Conservation (phyloP, 805 yeast genomes). For the Zygosaccharomyces bailii region DNA sequence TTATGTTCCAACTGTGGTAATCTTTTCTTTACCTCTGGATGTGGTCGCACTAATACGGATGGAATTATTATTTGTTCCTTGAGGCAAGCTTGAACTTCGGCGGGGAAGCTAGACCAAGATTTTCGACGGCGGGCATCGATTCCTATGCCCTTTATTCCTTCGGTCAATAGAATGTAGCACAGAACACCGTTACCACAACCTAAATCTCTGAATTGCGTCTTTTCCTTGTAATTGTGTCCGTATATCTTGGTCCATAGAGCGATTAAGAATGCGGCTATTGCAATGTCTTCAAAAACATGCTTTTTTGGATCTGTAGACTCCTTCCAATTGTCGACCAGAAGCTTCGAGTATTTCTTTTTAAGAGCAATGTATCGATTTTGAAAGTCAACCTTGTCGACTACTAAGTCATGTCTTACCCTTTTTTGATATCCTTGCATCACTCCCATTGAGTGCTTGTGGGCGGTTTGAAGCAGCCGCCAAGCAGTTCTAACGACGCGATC, state of each 20-base stretch:
- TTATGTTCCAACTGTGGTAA: slow-evolving; percentile 57
- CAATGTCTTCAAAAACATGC: slow-evolving; percentile 94
- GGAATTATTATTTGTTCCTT: slow-evolving; percentile 85
- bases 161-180: slow-evolving; percentile 68
- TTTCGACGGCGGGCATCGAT: slow-evolving; percentile 87
- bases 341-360: slow-evolving; percentile 77
- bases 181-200: slow-evolving; percentile 95
- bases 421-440: slow-evolving; percentile 81
- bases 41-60: slow-evolving; percentile 62
- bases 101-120: slow-evolving; percentile 78
- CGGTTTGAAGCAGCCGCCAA: slow-evolving; percentile 70
- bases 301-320: slow-evolving; percentile 93
- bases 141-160: slow-evolving; percentile 81
- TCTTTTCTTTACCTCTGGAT: slow-evolving; percentile 53
- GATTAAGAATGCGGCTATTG: slow-evolving; percentile 90
- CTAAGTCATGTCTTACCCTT: slow-evolving; percentile 81
- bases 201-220: slow-evolving; percentile 70
- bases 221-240: slow-evolving; percentile 34
- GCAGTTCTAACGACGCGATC: slow-evolving; percentile 81
- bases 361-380: slow-evolving; percentile 77
- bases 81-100: slow-evolving; percentile 52
- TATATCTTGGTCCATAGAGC: slow-evolving; percentile 72
- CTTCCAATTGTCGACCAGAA: slow-evolving; percentile 78
- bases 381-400: slow-evolving; percentile 76
- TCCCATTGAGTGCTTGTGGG: slow-evolving; percentile 79